These are phyloP conservation scores for Cercophora scortea DNA, from an alignment of 495 filamentous ascomycete species.

Conservation along the genomic window DNA sequence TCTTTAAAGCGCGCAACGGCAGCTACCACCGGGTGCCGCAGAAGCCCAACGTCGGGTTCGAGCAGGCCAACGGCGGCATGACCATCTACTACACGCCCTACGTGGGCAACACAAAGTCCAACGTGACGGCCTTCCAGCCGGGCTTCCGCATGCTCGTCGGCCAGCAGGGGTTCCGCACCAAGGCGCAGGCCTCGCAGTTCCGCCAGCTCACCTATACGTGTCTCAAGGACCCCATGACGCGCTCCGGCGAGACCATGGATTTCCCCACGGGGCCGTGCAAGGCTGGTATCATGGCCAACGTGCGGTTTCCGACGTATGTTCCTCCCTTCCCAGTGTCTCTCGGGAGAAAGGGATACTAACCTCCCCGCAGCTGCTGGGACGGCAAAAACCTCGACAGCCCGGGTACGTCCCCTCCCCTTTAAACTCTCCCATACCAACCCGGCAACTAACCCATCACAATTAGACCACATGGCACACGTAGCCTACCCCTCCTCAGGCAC, in stretches of 20 bases:
- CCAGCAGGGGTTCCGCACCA: constrained; percentile 37
- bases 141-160: constrained; percentile 73
- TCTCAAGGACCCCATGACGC: constrained; percentile 23
- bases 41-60: constrained; percentile 29
- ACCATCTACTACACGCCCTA: constrained; percentile 37
- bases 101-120: constrained; percentile 22
- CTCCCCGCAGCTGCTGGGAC: constrained; percentile 12
- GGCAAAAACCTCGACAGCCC: constrained; percentile 19
- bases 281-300: constrained; percentile 33
- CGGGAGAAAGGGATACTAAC: too few relatives aligned
- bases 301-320: constrained; percentile 27
- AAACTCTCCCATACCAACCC: too few relatives aligned
- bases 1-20: constrained; percentile 37
- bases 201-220: constrained; percentile 35
- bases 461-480: constrained; percentile 27
- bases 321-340: background rate
- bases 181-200: constrained; percentile 24
- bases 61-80: constrained; percentile 30
- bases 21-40: constrained; percentile 32
- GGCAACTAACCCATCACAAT: too few relatives aligned
- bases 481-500: constrained; percentile 25
- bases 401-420: background rate
- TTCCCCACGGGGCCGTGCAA: constrained; percentile 27
- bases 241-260: constrained; percentile 23
- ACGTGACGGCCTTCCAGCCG: constrained; percentile 37